Conservation (phyloP, 768 basidiomycete genomes). For the Stropharia rugosoannulata region DNA sequence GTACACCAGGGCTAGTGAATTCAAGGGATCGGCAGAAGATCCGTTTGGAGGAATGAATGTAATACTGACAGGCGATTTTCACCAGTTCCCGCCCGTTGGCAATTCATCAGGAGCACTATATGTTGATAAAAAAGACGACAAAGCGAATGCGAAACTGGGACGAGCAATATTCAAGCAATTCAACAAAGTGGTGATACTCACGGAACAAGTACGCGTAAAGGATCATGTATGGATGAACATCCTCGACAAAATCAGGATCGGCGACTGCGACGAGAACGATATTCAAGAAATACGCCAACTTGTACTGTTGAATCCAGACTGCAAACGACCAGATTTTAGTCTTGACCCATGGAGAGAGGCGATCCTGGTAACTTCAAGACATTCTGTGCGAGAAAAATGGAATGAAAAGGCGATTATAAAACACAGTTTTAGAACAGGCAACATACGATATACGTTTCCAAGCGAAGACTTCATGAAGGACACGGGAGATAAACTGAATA, state of each 20-base stretch:
- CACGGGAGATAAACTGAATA: neutral
- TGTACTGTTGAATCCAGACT: slow-evolving; percentile 13
- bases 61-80: slow-evolving; percentile 40
- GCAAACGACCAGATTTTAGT: slow-evolving; percentile 22
- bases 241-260: slow-evolving; percentile 25
- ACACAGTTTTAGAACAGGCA: slow-evolving; percentile 15
- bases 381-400: slow-evolving; percentile 34
- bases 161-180: slow-evolving; percentile 26
- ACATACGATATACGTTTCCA: slow-evolving; percentile 22
- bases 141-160: slow-evolving; percentile 14
- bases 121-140: slow-evolving; percentile 9
- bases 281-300: slow-evolving; percentile 20
- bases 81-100: slow-evolving; percentile 44
- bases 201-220: slow-evolving; percentile 31
- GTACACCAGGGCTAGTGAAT: slow-evolving; percentile 2
- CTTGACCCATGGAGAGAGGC: slow-evolving; percentile 30
- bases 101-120: slow-evolving; percentile 21
- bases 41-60: slow-evolving; percentile 39
- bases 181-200: slow-evolving; percentile 31
- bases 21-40: neutral
- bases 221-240: slow-evolving; percentile 31
- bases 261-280: slow-evolving; percentile 26
- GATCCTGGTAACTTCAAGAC: slow-evolving; percentile 34
- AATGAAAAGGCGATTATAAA: slow-evolving; percentile 27
- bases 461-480: slow-evolving; percentile 25